phyloP scores from a whole-genome alignment of 2,329 filamentous ascomycete genomes.

The Pseudogymnoascus sp. region DNA sequence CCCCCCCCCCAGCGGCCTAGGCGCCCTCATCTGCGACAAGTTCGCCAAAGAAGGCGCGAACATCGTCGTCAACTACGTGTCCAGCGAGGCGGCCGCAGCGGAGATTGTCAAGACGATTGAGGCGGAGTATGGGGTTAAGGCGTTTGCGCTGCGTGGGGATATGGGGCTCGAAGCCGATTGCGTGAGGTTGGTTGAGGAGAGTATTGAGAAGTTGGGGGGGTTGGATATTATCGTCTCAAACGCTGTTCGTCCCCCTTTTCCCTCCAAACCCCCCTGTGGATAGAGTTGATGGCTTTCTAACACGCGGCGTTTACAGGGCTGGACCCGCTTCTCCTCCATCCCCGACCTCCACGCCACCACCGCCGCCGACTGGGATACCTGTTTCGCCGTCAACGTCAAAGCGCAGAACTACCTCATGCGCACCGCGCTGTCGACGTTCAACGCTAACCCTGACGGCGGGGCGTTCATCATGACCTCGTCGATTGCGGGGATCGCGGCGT shows the following conservation, averaged over 20 bases:
- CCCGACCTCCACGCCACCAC: slow-evolving; percentile 20
- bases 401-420: slow-evolving; percentile 46
- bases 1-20: slow-evolving; percentile 49
- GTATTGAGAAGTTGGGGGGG: slow-evolving; percentile 50
- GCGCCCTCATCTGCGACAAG: slow-evolving; percentile 50
- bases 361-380: slow-evolving; percentile 28
- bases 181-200: slow-evolving; percentile 43
- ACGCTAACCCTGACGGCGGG: slow-evolving; percentile 54
- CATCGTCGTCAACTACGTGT: slow-evolving; percentile 58
- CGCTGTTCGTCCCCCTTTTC: no score
- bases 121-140: slow-evolving; percentile 44
- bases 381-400: slow-evolving; percentile 57
- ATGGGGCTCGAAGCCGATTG: slow-evolving; percentile 49
- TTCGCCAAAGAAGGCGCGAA: slow-evolving; percentile 58
- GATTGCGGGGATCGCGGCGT: slow-evolving; percentile 41
- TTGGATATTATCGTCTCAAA: slow-evolving; percentile 60
- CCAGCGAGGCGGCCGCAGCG: slow-evolving; percentile 47
- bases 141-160: slow-evolving; percentile 50
- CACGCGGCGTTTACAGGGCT: no score
- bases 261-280: no score
- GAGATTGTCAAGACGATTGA: slow-evolving; percentile 44
- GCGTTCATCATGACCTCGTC: slow-evolving; percentile 57
- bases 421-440: slow-evolving; percentile 51
- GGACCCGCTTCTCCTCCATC: slow-evolving; percentile 25
- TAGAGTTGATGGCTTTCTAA: no score